Conservation (phyloP, 805 yeast genomes). For the Ascoidea tarda region DNA sequence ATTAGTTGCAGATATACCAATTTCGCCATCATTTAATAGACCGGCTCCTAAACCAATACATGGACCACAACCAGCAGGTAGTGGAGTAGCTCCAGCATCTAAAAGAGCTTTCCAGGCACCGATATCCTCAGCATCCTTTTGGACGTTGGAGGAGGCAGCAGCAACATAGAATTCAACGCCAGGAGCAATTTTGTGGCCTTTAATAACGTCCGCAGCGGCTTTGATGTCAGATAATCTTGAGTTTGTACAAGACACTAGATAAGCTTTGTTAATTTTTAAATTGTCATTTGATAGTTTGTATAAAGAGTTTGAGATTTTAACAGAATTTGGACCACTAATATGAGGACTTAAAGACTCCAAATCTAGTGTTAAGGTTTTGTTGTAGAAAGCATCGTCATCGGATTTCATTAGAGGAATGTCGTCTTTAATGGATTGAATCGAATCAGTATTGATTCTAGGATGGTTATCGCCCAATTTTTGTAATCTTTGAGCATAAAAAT, state of each 20-base stretch:
- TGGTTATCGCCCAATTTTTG: constrained; percentile 35
- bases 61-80: constrained; percentile 99
- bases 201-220: constrained; percentile 85
- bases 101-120: constrained; percentile 90
- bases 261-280: constrained; percentile 82
- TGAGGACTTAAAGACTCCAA: constrained; percentile 71
- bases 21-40: constrained; percentile 85
- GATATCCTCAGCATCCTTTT: constrained; percentile 73
- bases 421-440: constrained; percentile 37
- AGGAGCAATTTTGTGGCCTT: constrained; percentile 69
- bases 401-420: constrained; percentile 28
- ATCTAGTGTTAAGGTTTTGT: constrained; percentile 77
- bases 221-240: constrained; percentile 84
- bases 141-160: constrained; percentile 91
- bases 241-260: constrained; percentile 95
- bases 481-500: constrained; percentile 62
- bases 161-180: constrained; percentile 95
- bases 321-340: constrained; percentile 95
- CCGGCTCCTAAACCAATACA: constrained; percentile 98
- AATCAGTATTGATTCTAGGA: constrained; percentile 60
- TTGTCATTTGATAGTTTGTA: constrained; percentile 59
- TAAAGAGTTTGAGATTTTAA: constrained; percentile 74
- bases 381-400: constrained; percentile 73
- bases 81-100: constrained; percentile 87
- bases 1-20: constrained; percentile 96